Conservation (phyloP, 108 stramenopile species). For the Pinguiococcus pyrenoidosus region DNA sequence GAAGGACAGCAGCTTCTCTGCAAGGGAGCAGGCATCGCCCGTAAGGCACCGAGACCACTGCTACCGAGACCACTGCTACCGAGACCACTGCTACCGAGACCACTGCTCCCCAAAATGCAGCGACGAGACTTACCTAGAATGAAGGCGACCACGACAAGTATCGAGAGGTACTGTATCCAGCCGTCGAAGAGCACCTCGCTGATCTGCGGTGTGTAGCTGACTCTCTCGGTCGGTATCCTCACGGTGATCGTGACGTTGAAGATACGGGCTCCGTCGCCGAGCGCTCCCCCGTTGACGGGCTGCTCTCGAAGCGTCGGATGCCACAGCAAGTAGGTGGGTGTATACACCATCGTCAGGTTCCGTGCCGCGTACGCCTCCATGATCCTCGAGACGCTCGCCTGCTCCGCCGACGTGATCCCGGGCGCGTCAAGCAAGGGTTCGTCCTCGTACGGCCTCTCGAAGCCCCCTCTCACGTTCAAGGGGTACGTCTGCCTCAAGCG, state of each 20-base stretch:
- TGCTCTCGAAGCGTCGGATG: neutral
- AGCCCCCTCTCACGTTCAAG: no score
- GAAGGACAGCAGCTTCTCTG: conserved; percentile 3
- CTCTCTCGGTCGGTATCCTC: neutral
- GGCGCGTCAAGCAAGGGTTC: neutral
- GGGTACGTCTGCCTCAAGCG: no score
- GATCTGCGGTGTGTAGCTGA: conserved; percentile 7
- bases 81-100: no score
- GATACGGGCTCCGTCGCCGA: neutral
- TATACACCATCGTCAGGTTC: conserved; percentile 1
- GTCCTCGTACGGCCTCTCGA: neutral
- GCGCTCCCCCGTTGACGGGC: neutral
- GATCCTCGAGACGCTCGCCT: neutral
- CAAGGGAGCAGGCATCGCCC: no score
- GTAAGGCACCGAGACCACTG: no score
- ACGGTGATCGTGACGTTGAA: conserved; percentile 4
- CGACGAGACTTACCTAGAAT: no score
- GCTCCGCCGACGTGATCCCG: neutral
- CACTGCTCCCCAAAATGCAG: no score
- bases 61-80: no score
- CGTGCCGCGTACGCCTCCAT: neutral
- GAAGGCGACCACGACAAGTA: conserved; percentile 11
- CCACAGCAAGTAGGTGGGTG: neutral
- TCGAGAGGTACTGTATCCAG: conserved; percentile 8
- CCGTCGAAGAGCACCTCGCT: conserved; percentile 12